Base-by-base conservation (phyloP, 192 early-diverging fungal genomes). In the Coemansia sp. region DNA sequence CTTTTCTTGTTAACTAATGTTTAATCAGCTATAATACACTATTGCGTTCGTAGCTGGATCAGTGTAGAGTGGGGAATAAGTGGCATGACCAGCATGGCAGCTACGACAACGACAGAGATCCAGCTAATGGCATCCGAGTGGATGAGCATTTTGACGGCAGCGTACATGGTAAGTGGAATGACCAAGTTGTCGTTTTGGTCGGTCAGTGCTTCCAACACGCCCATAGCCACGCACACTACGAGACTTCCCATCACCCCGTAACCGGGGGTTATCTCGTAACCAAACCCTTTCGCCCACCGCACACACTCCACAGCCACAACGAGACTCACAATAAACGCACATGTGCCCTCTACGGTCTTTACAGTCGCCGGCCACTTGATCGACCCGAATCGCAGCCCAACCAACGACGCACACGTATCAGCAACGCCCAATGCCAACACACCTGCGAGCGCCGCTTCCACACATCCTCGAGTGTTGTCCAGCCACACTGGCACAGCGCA, bases 121-220 rank as follows among this genome's bases (percentile, higher is more conserved):
- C 41, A 43, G 41, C 41, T 15, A 11, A 43, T 15, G 12, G 41
- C 3, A 2, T n/a, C 41, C 14, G 41, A n/a, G 4, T n/a, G 41
- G 15, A n/a, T n/a, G 15, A 43, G 41, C 41, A 43, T 43, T n/a
- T 11, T n/a, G 2, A 57, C 37, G 2, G 57, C 60, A 2, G 89
- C 64, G 60, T 84, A 87, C 79, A 89, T 87, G 56, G 84, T 87
- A 54, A 94, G 83, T 2, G 96, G 95, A 56, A 97, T 87, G 21
- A 95, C 78, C 32, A 96, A 75, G 71, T 98, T 98, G 71, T 98
- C 96, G 67, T 98, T 98, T 81, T 98, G 95, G 54, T 86, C 88
- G 2, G 94, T 92, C 56, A 91, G 77, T 3, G 93, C 94, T 65
- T 97, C 94, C 19, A 97, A 72, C 64, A 92, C 64, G 1, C 82